These are phyloP conservation scores for Amanita subjunquillea DNA, from an alignment of 768 basidiomycete genomes.

Conservation along the genomic window DNA sequence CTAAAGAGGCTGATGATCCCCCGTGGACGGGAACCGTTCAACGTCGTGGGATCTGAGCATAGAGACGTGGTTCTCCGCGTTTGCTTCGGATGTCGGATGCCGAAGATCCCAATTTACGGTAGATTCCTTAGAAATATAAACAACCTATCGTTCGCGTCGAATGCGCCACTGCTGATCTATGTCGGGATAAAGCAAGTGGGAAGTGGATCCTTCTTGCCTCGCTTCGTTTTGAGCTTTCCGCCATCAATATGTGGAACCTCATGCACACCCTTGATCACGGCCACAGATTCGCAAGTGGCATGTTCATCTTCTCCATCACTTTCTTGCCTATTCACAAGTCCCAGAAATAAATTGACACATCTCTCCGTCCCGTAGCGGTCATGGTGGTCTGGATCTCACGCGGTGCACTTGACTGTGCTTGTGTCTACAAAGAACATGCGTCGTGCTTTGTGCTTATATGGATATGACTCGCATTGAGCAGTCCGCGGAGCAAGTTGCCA, in stretches of 20 bases:
- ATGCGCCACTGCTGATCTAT: constrained; percentile 59
- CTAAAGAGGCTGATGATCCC: constrained; percentile 65
- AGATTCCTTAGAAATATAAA: no score
- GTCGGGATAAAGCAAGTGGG: constrained; percentile 50
- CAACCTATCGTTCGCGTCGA: constrained; percentile 38
- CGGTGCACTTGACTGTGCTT: constrained; percentile 61
- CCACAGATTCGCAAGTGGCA: constrained; percentile 29
- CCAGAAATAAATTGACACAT: constrained; percentile 62
- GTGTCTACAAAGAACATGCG: constrained; percentile 49
- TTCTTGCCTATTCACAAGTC: constrained; percentile 41
- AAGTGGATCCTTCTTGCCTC: constrained; percentile 25
- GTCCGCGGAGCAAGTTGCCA: no score
- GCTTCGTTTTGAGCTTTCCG: constrained; percentile 24
- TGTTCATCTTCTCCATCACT: constrained; percentile 15
- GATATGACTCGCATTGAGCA: constrained; percentile 47
- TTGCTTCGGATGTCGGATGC: constrained; percentile 21
- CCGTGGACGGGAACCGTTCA: constrained; percentile 49
- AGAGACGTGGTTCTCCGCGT: constrained; percentile 24
- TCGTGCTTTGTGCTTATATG: constrained; percentile 27
- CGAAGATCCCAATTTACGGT: constrained; percentile 90
- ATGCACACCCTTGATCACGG: constrained; percentile 49
- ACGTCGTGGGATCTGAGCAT: constrained; percentile 31
- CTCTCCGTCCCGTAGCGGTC: constrained; percentile 58
- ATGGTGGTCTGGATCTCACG: constrained; percentile 57
- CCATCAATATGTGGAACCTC: constrained; percentile 29